phyloP scores from a whole-genome alignment of 805 yeast genomes.

The Myxozyma sirexii region DNA sequence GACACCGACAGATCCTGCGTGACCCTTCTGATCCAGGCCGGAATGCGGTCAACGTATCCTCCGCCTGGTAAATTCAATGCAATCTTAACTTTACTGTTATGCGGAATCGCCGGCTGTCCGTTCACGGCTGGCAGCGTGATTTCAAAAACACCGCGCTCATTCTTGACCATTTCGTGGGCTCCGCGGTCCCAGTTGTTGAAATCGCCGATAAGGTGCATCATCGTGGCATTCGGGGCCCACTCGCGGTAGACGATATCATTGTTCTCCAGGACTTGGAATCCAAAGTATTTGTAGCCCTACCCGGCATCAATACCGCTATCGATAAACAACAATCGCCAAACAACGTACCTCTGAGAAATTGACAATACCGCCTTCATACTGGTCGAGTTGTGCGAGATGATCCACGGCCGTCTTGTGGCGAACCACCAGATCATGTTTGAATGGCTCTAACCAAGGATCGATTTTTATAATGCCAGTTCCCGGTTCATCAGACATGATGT shows the following conservation, averaged over 20 bases:
- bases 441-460: slow-evolving; percentile 90
- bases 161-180: slow-evolving; percentile 57
- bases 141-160: slow-evolving; percentile 72
- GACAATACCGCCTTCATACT: slow-evolving; percentile 64
- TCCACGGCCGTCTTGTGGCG: slow-evolving; percentile 68
- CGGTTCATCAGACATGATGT: not conserved
- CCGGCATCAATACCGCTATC: no score
- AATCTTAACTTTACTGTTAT: slow-evolving; percentile 72
- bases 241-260: slow-evolving; percentile 68
- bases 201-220: slow-evolving; percentile 84
- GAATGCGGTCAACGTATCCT: slow-evolving; percentile 73
- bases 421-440: slow-evolving; percentile 62
- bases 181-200: slow-evolving; percentile 80
- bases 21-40: slow-evolving; percentile 87
- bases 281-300: slow-evolving; percentile 72
- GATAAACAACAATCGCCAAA: not conserved
- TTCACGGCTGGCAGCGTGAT: slow-evolving; percentile 58
- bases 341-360: slow-evolving; percentile 56
- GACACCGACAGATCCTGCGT: slow-evolving; percentile 57
- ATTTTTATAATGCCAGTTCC: slow-evolving; percentile 53
- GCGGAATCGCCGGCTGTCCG: slow-evolving; percentile 70
- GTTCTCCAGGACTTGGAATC: slow-evolving; percentile 63
- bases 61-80: slow-evolving; percentile 68
- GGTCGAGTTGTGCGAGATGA: slow-evolving; percentile 60
- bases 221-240: slow-evolving; percentile 86